Conservation (phyloP, 164 flowering plant species). For the Magnolia kwangsiensis region DNA sequence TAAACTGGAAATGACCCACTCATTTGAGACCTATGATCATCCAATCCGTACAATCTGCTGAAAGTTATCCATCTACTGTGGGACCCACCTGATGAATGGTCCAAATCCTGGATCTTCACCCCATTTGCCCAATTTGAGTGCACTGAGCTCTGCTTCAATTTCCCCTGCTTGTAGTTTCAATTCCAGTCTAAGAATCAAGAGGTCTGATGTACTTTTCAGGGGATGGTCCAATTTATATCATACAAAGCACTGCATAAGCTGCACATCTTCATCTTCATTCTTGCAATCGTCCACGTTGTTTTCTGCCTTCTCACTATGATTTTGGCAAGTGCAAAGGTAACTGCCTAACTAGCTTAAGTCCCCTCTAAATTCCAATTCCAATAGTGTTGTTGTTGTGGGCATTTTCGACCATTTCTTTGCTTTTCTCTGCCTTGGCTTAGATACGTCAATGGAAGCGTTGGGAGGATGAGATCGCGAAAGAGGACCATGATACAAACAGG, state of each 20-base stretch:
- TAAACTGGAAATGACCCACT: too few species aligned
- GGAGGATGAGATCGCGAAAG: constrained; percentile 75
- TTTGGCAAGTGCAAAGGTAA: constrained; percentile 72
- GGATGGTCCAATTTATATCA: constrained; percentile 65
- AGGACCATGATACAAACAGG: constrained; percentile 37
- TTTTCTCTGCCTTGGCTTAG: constrained; percentile 28
- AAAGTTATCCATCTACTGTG: too few species aligned
- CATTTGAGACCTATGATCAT: neutral
- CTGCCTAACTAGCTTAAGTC: neutral
- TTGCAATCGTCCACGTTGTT: constrained; percentile 74
- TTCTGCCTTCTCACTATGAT: constrained; percentile 70
- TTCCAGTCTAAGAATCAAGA: neutral
- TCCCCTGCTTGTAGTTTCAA: neutral
- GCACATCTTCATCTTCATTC: constrained; percentile 83
- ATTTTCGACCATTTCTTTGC: too few species aligned
- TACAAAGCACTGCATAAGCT: constrained; percentile 72
- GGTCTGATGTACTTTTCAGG: constrained; percentile 34
- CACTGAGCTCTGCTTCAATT: neutral
- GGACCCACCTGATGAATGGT: too few species aligned
- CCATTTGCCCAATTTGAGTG: neutral
- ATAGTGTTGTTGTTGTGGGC: neutral
- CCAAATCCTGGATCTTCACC: neutral
- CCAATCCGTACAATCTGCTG: neutral
- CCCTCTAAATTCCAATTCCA: neutral
- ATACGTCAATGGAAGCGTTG: constrained; percentile 91